Evolutionary conservation across 208 protist species (phyloP).

Genomic region (Balamuthia mandrillaris): DNA sequence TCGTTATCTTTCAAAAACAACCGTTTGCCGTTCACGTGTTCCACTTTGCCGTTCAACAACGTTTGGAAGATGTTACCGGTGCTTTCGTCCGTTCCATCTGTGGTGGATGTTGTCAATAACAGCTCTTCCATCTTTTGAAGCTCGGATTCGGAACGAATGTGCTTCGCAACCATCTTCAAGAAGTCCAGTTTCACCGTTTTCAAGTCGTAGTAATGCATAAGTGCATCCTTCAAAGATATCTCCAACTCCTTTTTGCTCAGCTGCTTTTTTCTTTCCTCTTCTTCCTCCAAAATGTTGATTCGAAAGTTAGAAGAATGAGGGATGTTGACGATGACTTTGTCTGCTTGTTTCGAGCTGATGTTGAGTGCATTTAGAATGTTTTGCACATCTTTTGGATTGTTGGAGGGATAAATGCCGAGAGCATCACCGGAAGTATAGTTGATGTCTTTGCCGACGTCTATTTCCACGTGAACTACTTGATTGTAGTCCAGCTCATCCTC

Average conservation of each 20-base stretch:
- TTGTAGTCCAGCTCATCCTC: too few species aligned
- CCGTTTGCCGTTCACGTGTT: background rate
- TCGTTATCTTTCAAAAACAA: slow-evolving; percentile 28
- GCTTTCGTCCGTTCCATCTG: background rate
- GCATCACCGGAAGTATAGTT: slow-evolving; percentile 86
- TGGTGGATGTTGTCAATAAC: too few species aligned
- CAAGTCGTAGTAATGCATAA: background rate
- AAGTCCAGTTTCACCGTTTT: background rate
- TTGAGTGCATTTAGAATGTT: background rate
- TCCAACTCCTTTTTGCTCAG: background rate
- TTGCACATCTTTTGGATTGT: slow-evolving; percentile 63
- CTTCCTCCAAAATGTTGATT: background rate
- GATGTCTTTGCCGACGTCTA: too few species aligned
- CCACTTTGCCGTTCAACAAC: too few species aligned
- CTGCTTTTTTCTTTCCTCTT: background rate
- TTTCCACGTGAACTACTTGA: too few species aligned
- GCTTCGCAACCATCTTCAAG: background rate
- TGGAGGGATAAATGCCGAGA: slow-evolving; percentile 85
- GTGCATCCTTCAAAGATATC: background rate
- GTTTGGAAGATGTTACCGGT: too few species aligned
- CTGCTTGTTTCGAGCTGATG: background rate
- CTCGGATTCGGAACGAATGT: background rate
- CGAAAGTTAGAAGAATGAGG: background rate
- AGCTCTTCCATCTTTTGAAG: background rate
- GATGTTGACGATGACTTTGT: background rate